phyloP scores from a whole-genome alignment of 352 stramenopile species.

The Pythium pyrilobum region DNA sequence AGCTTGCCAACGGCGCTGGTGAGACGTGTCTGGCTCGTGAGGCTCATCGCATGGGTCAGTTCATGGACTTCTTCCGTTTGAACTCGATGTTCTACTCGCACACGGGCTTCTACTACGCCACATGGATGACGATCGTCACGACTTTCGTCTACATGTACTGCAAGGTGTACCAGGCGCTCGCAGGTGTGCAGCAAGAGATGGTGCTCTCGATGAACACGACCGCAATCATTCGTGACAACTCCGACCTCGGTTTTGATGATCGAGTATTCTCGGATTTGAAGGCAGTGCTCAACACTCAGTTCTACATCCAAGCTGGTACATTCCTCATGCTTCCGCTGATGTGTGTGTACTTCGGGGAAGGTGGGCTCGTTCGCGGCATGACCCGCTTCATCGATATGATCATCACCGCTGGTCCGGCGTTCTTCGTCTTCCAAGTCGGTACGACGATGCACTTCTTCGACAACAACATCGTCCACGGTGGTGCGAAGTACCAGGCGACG shows the following conservation, averaged over 20 bases:
- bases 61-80: constrained; percentile 80
- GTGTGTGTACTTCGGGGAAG: constrained; percentile 76
- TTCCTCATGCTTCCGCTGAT: constrained; percentile 76
- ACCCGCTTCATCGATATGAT: constrained; percentile 79
- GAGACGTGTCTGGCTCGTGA: constrained; percentile 81
- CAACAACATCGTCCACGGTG: constrained; percentile 73
- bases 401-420: constrained; percentile 72
- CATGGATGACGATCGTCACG: constrained; percentile 81
- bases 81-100: constrained; percentile 89
- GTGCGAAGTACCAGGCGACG: constrained; percentile 82
- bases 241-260: constrained; percentile 41
- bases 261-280: constrained; percentile 59
- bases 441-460: constrained; percentile 87
- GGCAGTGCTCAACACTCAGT: constrained; percentile 77
- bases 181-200: constrained; percentile 58
- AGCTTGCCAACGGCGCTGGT: constrained; percentile 79
- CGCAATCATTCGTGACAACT: constrained; percentile 59
- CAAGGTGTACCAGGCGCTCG: constrained; percentile 75
- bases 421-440: constrained; percentile 84
- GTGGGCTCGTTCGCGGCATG: constrained; percentile 63
- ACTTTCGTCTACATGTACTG: constrained; percentile 85
- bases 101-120: constrained; percentile 87
- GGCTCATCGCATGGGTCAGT: constrained; percentile 67
- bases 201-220: constrained; percentile 73
- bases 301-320: constrained; percentile 76